Conservation (phyloP, 2,329 filamentous ascomycete genomes). For the Fusarium cicatricum region DNA sequence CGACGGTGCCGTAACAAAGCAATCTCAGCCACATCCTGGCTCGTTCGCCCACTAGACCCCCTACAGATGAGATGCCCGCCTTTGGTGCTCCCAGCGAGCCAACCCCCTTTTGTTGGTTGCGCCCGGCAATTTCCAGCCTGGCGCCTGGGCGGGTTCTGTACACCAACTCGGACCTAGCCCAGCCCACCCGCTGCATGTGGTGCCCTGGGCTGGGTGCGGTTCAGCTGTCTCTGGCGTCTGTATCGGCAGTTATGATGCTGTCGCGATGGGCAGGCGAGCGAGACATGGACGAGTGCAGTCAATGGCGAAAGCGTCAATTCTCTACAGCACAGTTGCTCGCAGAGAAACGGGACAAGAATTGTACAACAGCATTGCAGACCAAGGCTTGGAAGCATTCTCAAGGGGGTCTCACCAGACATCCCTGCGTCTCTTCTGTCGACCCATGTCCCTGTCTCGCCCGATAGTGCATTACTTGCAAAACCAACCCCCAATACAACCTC, state of each 20-base stretch:
- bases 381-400: slow-evolving; percentile 23
- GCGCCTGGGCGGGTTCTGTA: slow-evolving; percentile 16
- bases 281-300: slow-evolving; percentile 18
- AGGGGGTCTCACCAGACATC: slow-evolving; percentile 18
- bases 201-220: no score
- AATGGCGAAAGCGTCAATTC: slow-evolving; percentile 12
- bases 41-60: slow-evolving; percentile 21
- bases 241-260: background rate
- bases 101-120: slow-evolving; percentile 27
- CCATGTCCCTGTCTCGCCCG: slow-evolving; percentile 20
- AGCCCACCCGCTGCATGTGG: slow-evolving; percentile 1
- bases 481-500: slow-evolving; percentile 13
- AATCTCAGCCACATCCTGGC: slow-evolving; percentile 40
- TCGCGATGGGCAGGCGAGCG: slow-evolving; percentile 8
- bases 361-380: background rate
- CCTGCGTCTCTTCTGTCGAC: slow-evolving; percentile 22
- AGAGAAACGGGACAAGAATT: slow-evolving; percentile 3
- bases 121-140: slow-evolving; percentile 41
- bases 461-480: slow-evolving; percentile 26
- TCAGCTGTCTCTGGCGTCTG: no score
- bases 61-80: slow-evolving; percentile 11
- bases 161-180: slow-evolving; percentile 11
- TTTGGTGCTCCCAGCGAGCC: slow-evolving; percentile 9
- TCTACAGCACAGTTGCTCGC: slow-evolving; percentile 16
- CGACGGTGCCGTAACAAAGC: slow-evolving; percentile 29